A percentile compares a stretch with the other conserved stretches of the same genome.
These are phyloP conservation scores for Leccinum imitatum DNA, from an alignment of 768 basidiomycete species.

Conservation along the genomic window DNA sequence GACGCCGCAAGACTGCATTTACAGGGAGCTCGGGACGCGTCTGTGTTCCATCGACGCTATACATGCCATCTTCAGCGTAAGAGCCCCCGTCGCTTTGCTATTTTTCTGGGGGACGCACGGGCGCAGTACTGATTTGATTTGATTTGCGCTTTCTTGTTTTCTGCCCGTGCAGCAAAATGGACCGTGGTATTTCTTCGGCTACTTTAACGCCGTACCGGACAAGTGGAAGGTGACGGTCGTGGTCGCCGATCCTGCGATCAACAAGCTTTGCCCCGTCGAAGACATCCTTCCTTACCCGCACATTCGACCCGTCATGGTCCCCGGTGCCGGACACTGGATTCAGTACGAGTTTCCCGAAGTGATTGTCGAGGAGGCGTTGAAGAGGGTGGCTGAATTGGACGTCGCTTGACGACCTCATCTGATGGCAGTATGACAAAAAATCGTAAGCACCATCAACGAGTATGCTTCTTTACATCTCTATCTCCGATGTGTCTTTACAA, in stretches of 20 bases:
- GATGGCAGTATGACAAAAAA: no score
- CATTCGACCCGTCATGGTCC: conserved; percentile 10
- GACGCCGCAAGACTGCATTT: conserved; percentile 11
- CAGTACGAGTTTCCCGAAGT: conserved; percentile 27
- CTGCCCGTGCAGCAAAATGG: not conserved
- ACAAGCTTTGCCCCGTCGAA: not conserved
- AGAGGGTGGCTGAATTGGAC: conserved; percentile 13
- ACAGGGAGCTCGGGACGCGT: conserved; percentile 11
- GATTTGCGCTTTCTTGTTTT: not conserved
- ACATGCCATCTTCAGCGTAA: conserved; percentile 8
- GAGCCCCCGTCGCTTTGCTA: not conserved
- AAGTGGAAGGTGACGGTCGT: conserved; percentile 19
- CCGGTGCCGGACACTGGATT: conserved; percentile 25
- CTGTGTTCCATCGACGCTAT: conserved; percentile 9
- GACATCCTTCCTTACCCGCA: conserved; percentile 17
- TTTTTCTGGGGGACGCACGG: not conserved
- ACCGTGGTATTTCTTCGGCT: conserved; percentile 21
- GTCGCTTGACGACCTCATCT: not conserved
- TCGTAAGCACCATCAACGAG: no score
- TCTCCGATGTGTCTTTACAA: not conserved
- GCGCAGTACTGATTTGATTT: not conserved
- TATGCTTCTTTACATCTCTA: not conserved
- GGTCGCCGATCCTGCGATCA: conserved; percentile 19
- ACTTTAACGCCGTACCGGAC: not conserved
- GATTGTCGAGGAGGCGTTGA: conserved; percentile 19